These are phyloP conservation scores for Lupinus albus DNA, from an alignment of 306 rosid species.

Conservation along the genomic window DNA sequence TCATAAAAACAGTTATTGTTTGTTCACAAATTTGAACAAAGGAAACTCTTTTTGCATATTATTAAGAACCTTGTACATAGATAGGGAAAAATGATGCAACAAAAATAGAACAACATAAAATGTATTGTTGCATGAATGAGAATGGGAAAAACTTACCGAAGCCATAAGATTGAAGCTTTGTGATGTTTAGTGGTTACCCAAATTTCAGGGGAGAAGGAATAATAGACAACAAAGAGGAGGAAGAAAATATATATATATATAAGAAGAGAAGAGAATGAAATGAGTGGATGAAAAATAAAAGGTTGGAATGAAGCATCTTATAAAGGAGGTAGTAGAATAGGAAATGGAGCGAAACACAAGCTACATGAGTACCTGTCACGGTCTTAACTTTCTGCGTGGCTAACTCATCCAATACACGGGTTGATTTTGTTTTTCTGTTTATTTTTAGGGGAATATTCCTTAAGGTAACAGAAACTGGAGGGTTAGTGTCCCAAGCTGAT, in stretches of 20 bases:
- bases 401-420: constrained; percentile 49
- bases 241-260: neutral
- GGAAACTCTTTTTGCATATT: neutral
- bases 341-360: constrained; percentile 34
- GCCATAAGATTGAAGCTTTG: constrained; percentile 46
- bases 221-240: constrained; percentile 13
- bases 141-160: constrained; percentile 42
- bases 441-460: constrained; percentile 43
- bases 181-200: constrained; percentile 25
- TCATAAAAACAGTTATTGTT: constrained; percentile 3
- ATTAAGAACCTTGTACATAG: neutral
- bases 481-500: constrained; percentile 1
- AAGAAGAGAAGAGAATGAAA: constrained; percentile 3
- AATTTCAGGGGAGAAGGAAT: constrained; percentile 38
- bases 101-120: neutral
- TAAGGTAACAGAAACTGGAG: constrained; percentile 20
- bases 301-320: constrained; percentile 36
- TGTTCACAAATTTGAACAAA: neutral
- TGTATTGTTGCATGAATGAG: constrained; percentile 3
- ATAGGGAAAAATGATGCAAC: neutral
- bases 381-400: constrained; percentile 25
- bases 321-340: constrained; percentile 33
- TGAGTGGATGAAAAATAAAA: constrained; percentile 1
- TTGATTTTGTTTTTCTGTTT: constrained; percentile 31
- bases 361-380: constrained; percentile 24